Base-by-base conservation (phyloP, 1,284 basidiomycete species). In the Cerrena zonata region DNA sequence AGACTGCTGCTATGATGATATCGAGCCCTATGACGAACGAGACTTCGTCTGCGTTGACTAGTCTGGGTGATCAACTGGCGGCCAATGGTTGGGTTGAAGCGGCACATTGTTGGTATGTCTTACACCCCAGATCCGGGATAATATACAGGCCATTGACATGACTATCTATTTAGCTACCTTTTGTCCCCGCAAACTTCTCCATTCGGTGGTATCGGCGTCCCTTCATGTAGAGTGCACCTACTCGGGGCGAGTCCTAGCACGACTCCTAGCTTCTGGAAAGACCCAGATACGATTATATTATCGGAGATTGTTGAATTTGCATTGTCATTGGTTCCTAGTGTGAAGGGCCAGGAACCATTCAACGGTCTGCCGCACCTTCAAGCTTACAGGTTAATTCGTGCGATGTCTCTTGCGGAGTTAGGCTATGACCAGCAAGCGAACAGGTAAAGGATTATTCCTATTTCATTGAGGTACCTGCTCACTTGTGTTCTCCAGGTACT, bases 251-350 rank as follows among this genome's bases (percentile, higher is more conserved):
- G 71, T 62, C 86, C 85, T 0, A 72, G 73, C 39, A 61, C 61
- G 13, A 71, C 69, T 49, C 72, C 79, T 0, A 73, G 69, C 34
- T 86, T 85, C 61, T 72, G 77, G 60, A 82, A 79, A 61, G 84
- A 94, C 63, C 69, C 80, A 7, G 94, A 98, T 64, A 73, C 85
- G 5, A 76, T 94, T 52, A 80, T 96, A 55, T 83, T 97, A 58
- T 87, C 93, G 4, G 96, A 99, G 71, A 86, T 98, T 38, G 74
- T 87, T 7, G 96, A 99, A 69, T 99, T 92, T 65, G 94, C 92
- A 0, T 68, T 94, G 51, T 91, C 91, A 18, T 71, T 97, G 21
- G 72, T 80, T 15, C 70, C 84, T 0, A 69, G 81, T 0, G 64
- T 76, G 4, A 98, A 97, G 69, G 91, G 94, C 5, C 88, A 93